Base-by-base conservation (phyloP, 768 basidiomycete species). In the Auricularia sp. region DNA sequence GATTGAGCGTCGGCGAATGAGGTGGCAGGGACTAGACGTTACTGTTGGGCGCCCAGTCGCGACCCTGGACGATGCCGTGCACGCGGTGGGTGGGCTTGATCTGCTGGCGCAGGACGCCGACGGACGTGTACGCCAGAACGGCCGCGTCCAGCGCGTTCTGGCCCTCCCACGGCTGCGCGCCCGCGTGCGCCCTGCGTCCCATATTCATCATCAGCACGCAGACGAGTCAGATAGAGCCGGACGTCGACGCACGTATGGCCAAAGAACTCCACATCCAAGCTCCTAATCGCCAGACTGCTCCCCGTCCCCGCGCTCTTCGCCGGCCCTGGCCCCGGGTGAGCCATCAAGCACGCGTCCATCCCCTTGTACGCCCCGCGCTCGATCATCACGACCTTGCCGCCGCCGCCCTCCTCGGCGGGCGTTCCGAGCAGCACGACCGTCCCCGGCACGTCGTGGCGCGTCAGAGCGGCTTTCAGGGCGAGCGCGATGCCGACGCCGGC, bases 101-200 rank as follows among this genome's bases (percentile, higher is more conserved):
- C 69, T 94, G 93, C 73, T 95, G 93, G 16, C 93, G 84, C 33
- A 94, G 79, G 6, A 85, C 84, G 0, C 89, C 85, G 34, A 94
- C 85, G 63, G 86, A 89, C 61, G 82, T 88, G 71, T 94, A 94
- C 3, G 89, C 88, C 3, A 92, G 79, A 3, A 93, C 88, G n/a
- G 90, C 91, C 0, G 93, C 93, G 71, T 95, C 92, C 13, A 93
- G 75, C 1, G 92, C 87, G 67, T 94, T 93, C 66, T 79, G 80
- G 1, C 90, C 92, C 73, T 92, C 88, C 91, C 92, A 93, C 29
- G 91, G 92, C 24, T 86, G 87, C 34, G 89, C 77, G 1, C 85
- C 85, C 3, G 89, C 90, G 71, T 91, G 90, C 3, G 90, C 89
- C 11, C 89, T 91, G 64, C 1, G 11, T n/a, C 37, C 10, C 21